A percentile compares a stretch with the other conserved stretches of the same genome.
Evolutionary conservation across 768 basidiomycete species (phyloP).

Genomic region (Pleurotus giganteus): DNA sequence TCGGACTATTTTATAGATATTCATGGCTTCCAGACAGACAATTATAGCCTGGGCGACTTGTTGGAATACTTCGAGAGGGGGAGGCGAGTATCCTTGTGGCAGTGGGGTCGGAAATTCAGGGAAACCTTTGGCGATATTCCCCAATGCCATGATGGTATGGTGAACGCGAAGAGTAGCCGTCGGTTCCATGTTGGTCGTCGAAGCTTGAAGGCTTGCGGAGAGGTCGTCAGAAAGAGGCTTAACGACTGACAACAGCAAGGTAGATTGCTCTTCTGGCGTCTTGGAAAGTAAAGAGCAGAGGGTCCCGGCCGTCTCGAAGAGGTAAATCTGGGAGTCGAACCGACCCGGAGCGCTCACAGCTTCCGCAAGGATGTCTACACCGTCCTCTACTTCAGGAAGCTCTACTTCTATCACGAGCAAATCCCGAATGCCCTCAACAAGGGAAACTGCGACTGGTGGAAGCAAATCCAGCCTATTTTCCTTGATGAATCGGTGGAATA

Average conservation of each 20-base stretch:
- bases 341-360: constrained; percentile 65
- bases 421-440: constrained; percentile 76
- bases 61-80: constrained; percentile 76
- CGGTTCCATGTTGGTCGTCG: constrained; percentile 59
- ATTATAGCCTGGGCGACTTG: constrained; percentile 86
- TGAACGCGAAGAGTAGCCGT: constrained; percentile 85
- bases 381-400: constrained; percentile 75
- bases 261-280: constrained; percentile 63
- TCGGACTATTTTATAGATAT: constrained; percentile 79
- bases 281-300: constrained; percentile 77
- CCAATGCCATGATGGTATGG: constrained; percentile 91
- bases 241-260: constrained; percentile 71
- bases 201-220: constrained; percentile 52
- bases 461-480: constrained; percentile 80
- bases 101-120: constrained; percentile 81
- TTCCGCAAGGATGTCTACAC: constrained; percentile 74
- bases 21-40: constrained; percentile 86
- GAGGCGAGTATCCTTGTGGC: constrained; percentile 63
- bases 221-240: constrained; percentile 80
- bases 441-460: constrained; percentile 60
- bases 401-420: constrained; percentile 73
- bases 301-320: constrained; percentile 89
- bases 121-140: constrained; percentile 94
- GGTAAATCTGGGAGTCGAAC: constrained; percentile 90
- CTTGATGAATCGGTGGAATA: constrained; percentile 90